A percentile compares a stretch with the other conserved stretches of the same genome.
These are phyloP conservation scores for Sporothrix pseudoabietina DNA, from an alignment of 2,329 filamentous ascomycete genomes.

Conservation along the genomic window DNA sequence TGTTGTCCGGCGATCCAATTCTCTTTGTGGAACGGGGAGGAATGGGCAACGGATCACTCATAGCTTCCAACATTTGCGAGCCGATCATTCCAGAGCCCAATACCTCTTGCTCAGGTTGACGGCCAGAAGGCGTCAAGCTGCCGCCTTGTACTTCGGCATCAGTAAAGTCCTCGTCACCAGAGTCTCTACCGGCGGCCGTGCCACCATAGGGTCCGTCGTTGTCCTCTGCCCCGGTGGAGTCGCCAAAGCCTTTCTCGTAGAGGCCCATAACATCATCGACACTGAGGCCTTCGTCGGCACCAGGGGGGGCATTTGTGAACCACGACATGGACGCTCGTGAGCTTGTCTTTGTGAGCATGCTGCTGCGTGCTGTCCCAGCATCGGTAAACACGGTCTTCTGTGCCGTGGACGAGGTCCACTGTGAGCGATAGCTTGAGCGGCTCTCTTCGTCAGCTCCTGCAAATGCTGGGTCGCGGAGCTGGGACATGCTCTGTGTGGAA, in stretches of 20 bases:
- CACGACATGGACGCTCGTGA: slow-evolving; percentile 64
- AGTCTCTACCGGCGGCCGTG: slow-evolving; percentile 36
- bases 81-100: slow-evolving; percentile 41
- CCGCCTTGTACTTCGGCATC: slow-evolving; percentile 32
- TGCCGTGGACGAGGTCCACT: slow-evolving; percentile 56
- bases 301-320: slow-evolving; percentile 44
- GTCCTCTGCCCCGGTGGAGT: slow-evolving; percentile 52
- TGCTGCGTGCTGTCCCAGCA: slow-evolving; percentile 77
- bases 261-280: slow-evolving; percentile 71
- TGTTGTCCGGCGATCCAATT: slow-evolving; percentile 31
- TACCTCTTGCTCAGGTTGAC: slow-evolving; percentile 35
- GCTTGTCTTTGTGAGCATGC: slow-evolving; percentile 76
- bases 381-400: slow-evolving; percentile 55
- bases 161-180: slow-evolving; percentile 42
- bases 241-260: slow-evolving; percentile 65
- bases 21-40: slow-evolving; percentile 31
- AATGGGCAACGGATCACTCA: slow-evolving; percentile 43
- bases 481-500: slow-evolving; percentile 7
- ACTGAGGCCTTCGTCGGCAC: slow-evolving; percentile 59
- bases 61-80: slow-evolving; percentile 47
- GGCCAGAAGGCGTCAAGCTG: neutral
- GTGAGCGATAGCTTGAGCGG: slow-evolving; percentile 60
- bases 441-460: slow-evolving; percentile 57
- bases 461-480: slow-evolving; percentile 42
- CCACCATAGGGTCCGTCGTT: slow-evolving; percentile 39